These are phyloP conservation scores for Hanseniaspora vineae DNA, from an alignment of 805 yeast species.

Conservation along the genomic window DNA sequence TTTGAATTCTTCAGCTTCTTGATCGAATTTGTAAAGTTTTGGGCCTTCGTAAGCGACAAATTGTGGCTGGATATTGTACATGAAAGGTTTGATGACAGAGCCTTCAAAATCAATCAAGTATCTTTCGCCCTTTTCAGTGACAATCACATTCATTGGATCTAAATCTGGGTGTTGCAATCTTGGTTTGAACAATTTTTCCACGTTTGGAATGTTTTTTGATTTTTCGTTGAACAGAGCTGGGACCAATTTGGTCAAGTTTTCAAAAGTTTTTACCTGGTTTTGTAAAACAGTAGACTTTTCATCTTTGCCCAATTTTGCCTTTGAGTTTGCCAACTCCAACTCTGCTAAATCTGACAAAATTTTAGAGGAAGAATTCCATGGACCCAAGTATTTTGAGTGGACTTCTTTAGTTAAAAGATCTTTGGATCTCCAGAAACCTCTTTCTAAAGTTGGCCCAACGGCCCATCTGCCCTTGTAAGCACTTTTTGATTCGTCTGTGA, in stretches of 20 bases:
- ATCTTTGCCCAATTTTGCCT: constrained; percentile 38
- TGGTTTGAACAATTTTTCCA: constrained; percentile 52
- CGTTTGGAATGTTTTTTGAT: constrained; percentile 45
- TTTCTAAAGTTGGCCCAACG: constrained; percentile 82
- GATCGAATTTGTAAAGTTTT: constrained; percentile 61
- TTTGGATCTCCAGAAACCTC: constrained; percentile 56
- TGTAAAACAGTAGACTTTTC: constrained; percentile 30
- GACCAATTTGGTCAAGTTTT: constrained; percentile 42
- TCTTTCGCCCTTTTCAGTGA: constrained; percentile 26
- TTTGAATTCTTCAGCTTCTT: constrained; percentile 62
- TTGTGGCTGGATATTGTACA: constrained; percentile 65
- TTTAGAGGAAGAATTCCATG: constrained; percentile 61
- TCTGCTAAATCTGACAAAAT: constrained; percentile 60
- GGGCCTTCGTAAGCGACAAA: constrained; percentile 84
- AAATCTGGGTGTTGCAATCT: constrained; percentile 71
- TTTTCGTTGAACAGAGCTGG: constrained; percentile 41
- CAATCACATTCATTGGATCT: constrained; percentile 78
- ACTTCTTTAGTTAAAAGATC: constrained; percentile 36
- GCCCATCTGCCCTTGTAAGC: constrained; percentile 58
- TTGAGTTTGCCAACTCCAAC: constrained; percentile 42
- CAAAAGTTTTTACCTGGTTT: constrained; percentile 46
- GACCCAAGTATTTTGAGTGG: constrained; percentile 50
- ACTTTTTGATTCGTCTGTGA: constrained; percentile 47
- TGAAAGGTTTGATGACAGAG: constrained; percentile 66
- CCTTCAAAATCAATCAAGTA: constrained; percentile 77